Evolutionary conservation across 2,329 filamentous ascomycete species (phyloP), one percentile per base, ranked within the genome.

Genomic region (Ceratocystis lukuohia): DNA sequence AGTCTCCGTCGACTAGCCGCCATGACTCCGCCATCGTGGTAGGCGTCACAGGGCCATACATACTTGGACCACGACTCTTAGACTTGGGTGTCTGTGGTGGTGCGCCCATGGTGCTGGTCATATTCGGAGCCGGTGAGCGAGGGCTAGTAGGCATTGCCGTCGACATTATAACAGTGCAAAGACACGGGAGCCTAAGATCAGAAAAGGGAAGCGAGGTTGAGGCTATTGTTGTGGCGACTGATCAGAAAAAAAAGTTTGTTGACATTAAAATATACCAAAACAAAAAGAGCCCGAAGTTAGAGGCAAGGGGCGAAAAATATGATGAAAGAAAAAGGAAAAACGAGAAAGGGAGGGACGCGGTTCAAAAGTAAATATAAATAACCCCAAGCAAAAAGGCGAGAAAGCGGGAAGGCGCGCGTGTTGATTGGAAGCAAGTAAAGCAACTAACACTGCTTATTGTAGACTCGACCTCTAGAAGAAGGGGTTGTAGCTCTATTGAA

Each of bases 1-100:
- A 79, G 66, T 84, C 82, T 65, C 80, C 81, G 67, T 85, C 82
- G 12, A 85, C 81, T 74, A 85, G 78, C 70, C 82, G 82, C 82
- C 82, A 85, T 22, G 82, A 84, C 69, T 79, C 78, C 69, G 82
- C 80, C 53, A 82, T 61, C 17, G 48, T 37, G 5, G 64, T 76
- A 12, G 45, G 78, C 77, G 17, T 78, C 71, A 66, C 37, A 3
- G 44, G 61, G 61, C 44, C 20, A 28, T 64, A 33, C 20, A 53
- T 44, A 17, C 45, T 63, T 7, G 62, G 20, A n/a, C 56, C 56
- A 30, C 46, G 44, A 17, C n/a, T 64, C 25, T 33, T 30, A 45
- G 45, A 30, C 3, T 59, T 30, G 7, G 56, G 56, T 30, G 56
- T 59, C 17, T 59, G 56, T n/a, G 56, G 56, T 8, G 37, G 37